Conservation (phyloP, 441 rosid species). For the Corymbia calophylla region DNA sequence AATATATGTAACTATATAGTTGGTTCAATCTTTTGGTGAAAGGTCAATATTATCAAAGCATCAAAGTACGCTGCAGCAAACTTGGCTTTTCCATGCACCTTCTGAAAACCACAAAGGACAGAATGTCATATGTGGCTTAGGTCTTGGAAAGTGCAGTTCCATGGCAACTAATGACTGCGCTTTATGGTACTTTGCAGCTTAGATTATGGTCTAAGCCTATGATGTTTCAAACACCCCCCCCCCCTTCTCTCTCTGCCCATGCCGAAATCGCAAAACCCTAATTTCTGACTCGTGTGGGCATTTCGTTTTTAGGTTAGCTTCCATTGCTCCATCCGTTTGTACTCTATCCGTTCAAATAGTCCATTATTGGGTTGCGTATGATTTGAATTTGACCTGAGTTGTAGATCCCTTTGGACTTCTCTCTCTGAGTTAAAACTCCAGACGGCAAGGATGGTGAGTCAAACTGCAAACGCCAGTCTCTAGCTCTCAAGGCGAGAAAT, state of each 20-base stretch:
- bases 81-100: background rate
- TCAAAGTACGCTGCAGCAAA: background rate
- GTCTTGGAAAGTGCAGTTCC: background rate
- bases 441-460: background rate
- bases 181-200: background rate
- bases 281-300: background rate
- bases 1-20: background rate
- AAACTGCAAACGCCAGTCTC: background rate
- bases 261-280: background rate
- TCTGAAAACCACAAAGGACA: background rate
- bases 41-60: background rate
- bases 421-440: background rate
- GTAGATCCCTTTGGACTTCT: background rate
- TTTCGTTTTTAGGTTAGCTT: background rate
- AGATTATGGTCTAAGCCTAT: background rate
- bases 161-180: background rate
- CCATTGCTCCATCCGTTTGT: background rate
- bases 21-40: background rate
- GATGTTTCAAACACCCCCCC: background rate
- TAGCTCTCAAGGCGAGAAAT: background rate
- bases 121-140: background rate
- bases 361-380: background rate
- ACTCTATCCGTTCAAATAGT: background rate
- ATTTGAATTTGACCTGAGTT: background rate
- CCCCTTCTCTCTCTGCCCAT: background rate